Evolutionary conservation across 2,329 filamentous ascomycete species (phyloP).

Genomic region (Seiridium cupressi): DNA sequence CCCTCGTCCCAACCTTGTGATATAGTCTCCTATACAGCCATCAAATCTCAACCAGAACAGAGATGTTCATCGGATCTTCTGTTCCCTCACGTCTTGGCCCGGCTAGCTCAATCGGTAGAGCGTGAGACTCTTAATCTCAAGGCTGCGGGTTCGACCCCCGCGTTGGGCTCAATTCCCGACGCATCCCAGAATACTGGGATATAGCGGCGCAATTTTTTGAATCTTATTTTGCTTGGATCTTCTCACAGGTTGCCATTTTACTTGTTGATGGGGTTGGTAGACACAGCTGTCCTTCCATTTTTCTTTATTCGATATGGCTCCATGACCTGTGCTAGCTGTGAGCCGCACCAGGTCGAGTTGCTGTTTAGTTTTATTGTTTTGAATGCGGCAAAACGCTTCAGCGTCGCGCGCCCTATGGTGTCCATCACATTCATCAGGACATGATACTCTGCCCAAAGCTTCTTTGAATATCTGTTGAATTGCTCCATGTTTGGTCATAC

Average conservation of each 20-base stretch:
- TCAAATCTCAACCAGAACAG: no score
- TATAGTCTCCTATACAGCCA: no score
- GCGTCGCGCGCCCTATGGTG: no score
- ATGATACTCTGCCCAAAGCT: neutral
- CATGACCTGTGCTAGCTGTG: neutral
- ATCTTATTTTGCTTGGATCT: neutral
- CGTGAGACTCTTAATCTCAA: conserved; percentile 62
- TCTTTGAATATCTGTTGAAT: neutral
- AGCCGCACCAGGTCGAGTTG: no score
- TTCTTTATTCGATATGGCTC: neutral
- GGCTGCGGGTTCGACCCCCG: conserved; percentile 37
- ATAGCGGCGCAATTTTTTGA: neutral
- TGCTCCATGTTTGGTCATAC: neutral
- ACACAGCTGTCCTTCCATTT: no score
- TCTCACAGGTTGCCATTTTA: neutral
- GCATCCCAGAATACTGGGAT: conserved; percentile 8
- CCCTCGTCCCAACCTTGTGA: no score
- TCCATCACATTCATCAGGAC: no score
- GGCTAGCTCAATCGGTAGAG: conserved; percentile 69
- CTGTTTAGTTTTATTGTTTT: no score
- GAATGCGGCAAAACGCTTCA: no score
- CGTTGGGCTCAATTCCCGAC: conserved; percentile 36
- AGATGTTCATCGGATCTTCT: no score
- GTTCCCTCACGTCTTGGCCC: conserved; percentile 23
- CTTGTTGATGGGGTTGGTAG: neutral